Evolutionary conservation across 768 basidiomycete species (phyloP), one percentile per base, ranked within the genome.

Genomic region (Collybia nuda): DNA sequence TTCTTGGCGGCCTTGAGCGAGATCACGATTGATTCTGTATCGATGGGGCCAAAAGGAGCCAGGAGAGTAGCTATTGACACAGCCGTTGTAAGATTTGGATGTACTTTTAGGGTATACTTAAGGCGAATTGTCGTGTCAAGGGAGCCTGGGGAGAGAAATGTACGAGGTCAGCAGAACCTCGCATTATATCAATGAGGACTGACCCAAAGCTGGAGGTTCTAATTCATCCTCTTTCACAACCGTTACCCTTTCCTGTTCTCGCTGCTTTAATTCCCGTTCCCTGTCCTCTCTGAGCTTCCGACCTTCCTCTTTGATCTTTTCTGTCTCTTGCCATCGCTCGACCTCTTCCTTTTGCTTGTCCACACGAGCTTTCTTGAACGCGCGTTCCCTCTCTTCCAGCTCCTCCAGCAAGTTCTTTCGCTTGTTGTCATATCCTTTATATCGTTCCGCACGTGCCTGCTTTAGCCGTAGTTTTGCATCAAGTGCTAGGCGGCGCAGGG

Each of bases 391-490:
- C 58, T 82, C 85, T 62, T 93, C 91, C 12, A 93, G 75, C 60
- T 91, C 90, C 26, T 87, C 84, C 18, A 90, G 77, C 54, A 93
- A 69, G 28, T 65, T 78, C 70, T 87, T 90, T 23, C 90, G 77
- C 62, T 93, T 93, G 50, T 67, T 74, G 56, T 90, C 88, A 58
- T 80, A 89, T 2, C 75, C 61, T 18, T 87, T 77, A 56, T 81
- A 90, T n/a, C 90, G 80, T 37, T 84, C 80, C 36, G 81, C 79
- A 28, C 82, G 78, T 0, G 90, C 89, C 36, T 80, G 76, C 51
- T 85, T 82, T 2, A 86, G 65, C 37, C 86, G 84, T n/a, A 88
- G 67, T 60, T 87, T 88, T 2, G 89, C 88, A 61, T 93, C 89
- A 47, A 93, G 73, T 0, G 88, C 90, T 37, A 91, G 74, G 17